These are phyloP conservation scores for Zea luxurians DNA, from an alignment of 176 grass and related monocot genomes.

Conservation along the genomic window DNA sequence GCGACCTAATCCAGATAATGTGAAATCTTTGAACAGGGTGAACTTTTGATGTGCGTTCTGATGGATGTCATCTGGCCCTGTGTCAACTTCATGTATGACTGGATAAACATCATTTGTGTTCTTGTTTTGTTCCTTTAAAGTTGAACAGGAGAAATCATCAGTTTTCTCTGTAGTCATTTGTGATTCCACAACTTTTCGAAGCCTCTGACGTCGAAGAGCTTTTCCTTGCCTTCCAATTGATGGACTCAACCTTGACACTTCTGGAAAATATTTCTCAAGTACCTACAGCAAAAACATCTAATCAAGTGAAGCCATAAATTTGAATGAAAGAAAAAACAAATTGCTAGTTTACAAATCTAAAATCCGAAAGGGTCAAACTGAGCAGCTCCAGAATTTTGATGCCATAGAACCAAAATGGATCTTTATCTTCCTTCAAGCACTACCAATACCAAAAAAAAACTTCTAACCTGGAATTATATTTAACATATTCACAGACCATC, in stretches of 20 bases:
- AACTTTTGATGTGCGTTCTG: constrained; percentile 46
- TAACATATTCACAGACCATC: neutral
- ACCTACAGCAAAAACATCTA: constrained; percentile 39
- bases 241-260: constrained; percentile 63
- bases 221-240: constrained; percentile 95
- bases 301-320: constrained; percentile 14
- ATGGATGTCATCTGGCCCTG: constrained; percentile 35
- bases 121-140: constrained; percentile 37
- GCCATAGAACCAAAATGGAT: neutral
- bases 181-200: constrained; percentile 64
- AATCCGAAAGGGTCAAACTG: neutral
- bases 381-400: neutral
- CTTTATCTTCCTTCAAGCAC: neutral
- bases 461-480: neutral
- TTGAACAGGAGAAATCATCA: constrained; percentile 30
- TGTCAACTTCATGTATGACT: constrained; percentile 17
- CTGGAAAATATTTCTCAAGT: constrained; percentile 79
- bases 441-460: neutral
- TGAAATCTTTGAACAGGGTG: constrained; percentile 73
- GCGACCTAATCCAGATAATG: constrained; percentile 55
- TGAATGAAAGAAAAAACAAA: neutral
- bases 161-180: constrained; percentile 20
- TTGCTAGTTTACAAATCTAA: neutral
- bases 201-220: constrained; percentile 69
- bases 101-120: constrained; percentile 23